Conservation (phyloP, 2,329 filamentous ascomycete genomes). For the Aureobasidium sp. region DNA sequence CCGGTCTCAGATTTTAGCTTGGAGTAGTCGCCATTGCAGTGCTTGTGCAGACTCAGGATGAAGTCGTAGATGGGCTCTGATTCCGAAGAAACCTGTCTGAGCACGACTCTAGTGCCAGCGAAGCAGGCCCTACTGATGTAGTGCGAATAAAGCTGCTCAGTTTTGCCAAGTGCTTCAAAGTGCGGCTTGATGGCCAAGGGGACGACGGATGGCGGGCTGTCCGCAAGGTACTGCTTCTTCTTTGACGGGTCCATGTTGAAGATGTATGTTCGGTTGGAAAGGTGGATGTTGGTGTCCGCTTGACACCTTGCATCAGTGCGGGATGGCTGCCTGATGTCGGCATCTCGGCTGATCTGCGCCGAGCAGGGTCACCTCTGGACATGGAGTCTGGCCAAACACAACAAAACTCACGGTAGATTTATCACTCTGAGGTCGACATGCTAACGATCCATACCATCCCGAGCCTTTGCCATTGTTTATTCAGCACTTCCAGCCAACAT, state of each 20-base stretch:
- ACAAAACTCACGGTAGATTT: neutral
- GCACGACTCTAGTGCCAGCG: conserved; percentile 45
- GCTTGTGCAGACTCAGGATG: conserved; percentile 44
- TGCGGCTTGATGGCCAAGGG: conserved; percentile 86
- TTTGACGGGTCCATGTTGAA: conserved; percentile 36
- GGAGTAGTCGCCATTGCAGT: conserved; percentile 44
- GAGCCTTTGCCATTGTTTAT: neutral
- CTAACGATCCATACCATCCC: neutral
- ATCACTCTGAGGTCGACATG: neutral
- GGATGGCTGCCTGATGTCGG: neutral
- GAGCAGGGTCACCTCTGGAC: conserved; percentile 1
- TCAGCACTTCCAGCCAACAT: neutral
- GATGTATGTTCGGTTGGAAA: neutral
- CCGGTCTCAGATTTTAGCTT: conserved; percentile 37
- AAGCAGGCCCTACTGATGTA: conserved; percentile 57
- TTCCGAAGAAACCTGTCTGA: conserved; percentile 48
- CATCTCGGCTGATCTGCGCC: neutral
- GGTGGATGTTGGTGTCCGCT: neutral
- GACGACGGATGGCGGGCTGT: conserved; percentile 83
- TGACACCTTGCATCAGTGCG: conserved; percentile 12
- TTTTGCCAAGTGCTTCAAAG: conserved; percentile 68
- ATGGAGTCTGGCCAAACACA: neutral
- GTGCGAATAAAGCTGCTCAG: conserved; percentile 55
- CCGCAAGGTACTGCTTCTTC: conserved; percentile 72
- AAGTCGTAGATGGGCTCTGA: conserved; percentile 49